Base-by-base conservation (phyloP, 2,329 filamentous ascomycete genomes). In the Thelonectria rubi region DNA sequence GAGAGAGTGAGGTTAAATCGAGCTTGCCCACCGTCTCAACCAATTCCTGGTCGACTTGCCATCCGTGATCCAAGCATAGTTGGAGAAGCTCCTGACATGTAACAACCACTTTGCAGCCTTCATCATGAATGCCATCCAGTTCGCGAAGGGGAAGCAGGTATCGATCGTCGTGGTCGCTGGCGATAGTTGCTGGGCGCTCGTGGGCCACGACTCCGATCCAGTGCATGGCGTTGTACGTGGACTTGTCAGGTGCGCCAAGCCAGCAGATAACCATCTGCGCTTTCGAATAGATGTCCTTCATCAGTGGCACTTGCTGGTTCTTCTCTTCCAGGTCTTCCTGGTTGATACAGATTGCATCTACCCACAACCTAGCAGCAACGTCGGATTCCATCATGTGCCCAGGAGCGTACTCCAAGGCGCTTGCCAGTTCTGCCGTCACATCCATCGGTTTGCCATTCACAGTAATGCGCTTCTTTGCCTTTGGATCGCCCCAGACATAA, bases 271-370 rank as follows among this genome's bases (percentile, higher is more conserved):
- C 40, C 9, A 5, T 11, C 12, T 24, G 20, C 5, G 56, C 34
- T 5, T 21, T 11, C 2, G 40, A 11, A 18, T 59, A 54, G 10
- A 59, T 42, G 17, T 42, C 18, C 12, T 30, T 24, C 56, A 59
- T 59, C 18, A 46, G 34, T 18, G 37, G 39, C 8, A 59, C 56
- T 18, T 59, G 56, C 10, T 15, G 15, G n/a, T 39, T 59, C 30
- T 42, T 43, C 34, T 59, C 56, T 9, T 5, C 42, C 15, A 14
- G 10, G 17, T 58, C 55, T 15, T n/a, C 24, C 20, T 57, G 46
- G 39, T 57, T 57, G 45, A 57, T 57, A 34, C 54, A 57, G 10
- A 57, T 39, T 7, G 54, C 54, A 32, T 57, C 54, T 5, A 46
- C 54, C 54, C 46, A 57, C 15, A 37, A 15, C 34, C 15, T 37